Evolutionary conservation across 768 basidiomycete species (phyloP).

Genomic region (Boletus sp.): DNA sequence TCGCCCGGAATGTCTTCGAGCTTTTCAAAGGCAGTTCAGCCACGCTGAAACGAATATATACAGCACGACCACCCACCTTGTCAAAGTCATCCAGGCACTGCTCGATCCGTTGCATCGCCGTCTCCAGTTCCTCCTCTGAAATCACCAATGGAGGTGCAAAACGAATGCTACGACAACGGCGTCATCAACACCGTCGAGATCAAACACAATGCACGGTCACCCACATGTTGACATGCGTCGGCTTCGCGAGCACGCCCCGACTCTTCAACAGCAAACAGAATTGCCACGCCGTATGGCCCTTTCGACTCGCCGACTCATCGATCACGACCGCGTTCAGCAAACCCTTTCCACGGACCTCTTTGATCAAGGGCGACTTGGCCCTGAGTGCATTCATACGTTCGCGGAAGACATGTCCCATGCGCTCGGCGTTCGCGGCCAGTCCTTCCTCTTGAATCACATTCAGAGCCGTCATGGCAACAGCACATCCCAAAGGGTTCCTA

Average conservation of each 20-base stretch:
- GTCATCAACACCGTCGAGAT: background rate
- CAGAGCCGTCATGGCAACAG: slow-evolving; percentile 92
- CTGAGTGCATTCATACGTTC: slow-evolving; percentile 50
- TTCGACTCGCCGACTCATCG: slow-evolving; percentile 73
- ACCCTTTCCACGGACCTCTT: slow-evolving; percentile 81
- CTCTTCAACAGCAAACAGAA: slow-evolving; percentile 90
- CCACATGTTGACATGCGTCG: slow-evolving; percentile 92
- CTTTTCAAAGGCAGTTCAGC: slow-evolving; percentile 25
- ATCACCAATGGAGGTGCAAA: slow-evolving; percentile 97
- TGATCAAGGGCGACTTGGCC: slow-evolving; percentile 63
- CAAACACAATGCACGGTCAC: slow-evolving; percentile 28
- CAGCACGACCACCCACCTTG: slow-evolving; percentile 42
- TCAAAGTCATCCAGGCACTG: slow-evolving; percentile 82
- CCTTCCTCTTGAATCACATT: slow-evolving; percentile 88
- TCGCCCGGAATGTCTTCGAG: slow-evolving; percentile 64
- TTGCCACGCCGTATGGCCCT: slow-evolving; percentile 91
- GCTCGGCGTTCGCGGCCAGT: slow-evolving; percentile 75
- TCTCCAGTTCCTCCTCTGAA: slow-evolving; percentile 77
- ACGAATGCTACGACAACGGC: slow-evolving; percentile 62
- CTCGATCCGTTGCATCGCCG: slow-evolving; percentile 72
- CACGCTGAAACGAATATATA: too few species aligned
- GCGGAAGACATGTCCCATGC: slow-evolving; percentile 83
- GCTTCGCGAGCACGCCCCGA: slow-evolving; percentile 91
- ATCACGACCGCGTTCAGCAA: slow-evolving; percentile 93
- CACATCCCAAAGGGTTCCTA: slow-evolving; percentile 93